A percentile compares a stretch with the other conserved stretches of the same genome.
phyloP scores from a whole-genome alignment of 2,329 filamentous ascomycete species.

The Talaromyces sp. region DNA sequence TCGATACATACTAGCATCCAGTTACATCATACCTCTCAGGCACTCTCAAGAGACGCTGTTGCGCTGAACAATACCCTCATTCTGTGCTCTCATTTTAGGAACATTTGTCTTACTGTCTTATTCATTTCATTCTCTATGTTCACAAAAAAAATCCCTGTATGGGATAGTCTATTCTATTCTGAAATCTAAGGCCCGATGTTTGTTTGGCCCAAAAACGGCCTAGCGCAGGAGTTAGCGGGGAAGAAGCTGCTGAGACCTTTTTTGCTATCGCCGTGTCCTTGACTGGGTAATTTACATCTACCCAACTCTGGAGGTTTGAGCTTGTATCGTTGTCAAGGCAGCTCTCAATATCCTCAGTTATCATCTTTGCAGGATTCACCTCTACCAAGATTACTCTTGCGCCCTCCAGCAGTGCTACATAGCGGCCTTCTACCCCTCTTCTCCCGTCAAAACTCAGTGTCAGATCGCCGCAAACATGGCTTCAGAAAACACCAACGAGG shows the following conservation, averaged over 20 bases:
- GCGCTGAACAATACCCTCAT: not conserved
- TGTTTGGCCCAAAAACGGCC: slow-evolving; percentile 9
- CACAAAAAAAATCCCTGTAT: not conserved
- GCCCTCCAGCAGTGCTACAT: not conserved
- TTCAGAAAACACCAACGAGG: slow-evolving; percentile 33
- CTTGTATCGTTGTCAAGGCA: not conserved
- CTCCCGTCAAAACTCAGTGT: not conserved
- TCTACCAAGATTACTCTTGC: not conserved
- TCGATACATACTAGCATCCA: not conserved
- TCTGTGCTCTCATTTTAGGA: not conserved
- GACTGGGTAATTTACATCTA: not conserved
- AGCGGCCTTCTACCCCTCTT: slow-evolving; percentile 15
- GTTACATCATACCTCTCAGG: slow-evolving; percentile 2
- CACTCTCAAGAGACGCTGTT: not conserved
- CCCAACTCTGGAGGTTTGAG: not conserved
- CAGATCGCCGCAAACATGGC: slow-evolving; percentile 33
- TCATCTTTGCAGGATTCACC: not conserved
- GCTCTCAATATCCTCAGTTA: not conserved
- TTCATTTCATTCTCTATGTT: not conserved
- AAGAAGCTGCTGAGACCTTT: slow-evolving; percentile 14
- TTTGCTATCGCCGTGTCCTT: slow-evolving; percentile 4
- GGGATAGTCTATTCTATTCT: not conserved
- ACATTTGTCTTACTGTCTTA: not conserved
- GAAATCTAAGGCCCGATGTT: not conserved
- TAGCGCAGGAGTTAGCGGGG: slow-evolving; percentile 13